Evolutionary conservation across 1,284 basidiomycete species (phyloP).

Genomic region (Mycena sp.): DNA sequence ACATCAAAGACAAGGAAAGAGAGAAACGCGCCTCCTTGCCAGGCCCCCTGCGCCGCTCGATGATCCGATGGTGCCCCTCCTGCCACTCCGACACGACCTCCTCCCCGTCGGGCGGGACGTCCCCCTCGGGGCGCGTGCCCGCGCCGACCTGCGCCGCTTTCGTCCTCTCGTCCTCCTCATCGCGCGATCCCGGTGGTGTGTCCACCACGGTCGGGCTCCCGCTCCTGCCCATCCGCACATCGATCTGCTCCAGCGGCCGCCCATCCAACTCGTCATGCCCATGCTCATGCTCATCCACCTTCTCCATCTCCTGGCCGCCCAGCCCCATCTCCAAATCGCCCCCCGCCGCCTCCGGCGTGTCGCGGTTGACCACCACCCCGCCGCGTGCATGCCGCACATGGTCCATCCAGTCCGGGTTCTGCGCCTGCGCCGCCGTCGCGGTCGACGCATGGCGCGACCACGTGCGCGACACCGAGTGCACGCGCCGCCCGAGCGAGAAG

Average conservation of each 20-base stretch:
- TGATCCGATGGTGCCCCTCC: slow-evolving; percentile 74
- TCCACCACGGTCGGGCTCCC: slow-evolving; percentile 28
- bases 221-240: slow-evolving; percentile 26
- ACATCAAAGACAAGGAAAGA: neutral
- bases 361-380: slow-evolving; percentile 84
- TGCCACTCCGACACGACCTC: slow-evolving; percentile 65
- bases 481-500: slow-evolving; percentile 89
- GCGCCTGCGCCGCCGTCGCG: slow-evolving; percentile 38
- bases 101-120: slow-evolving; percentile 54
- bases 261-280: too few relatives aligned
- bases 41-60: slow-evolving; percentile 66
- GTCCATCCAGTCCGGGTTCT: slow-evolving; percentile 69
- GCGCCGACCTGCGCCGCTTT: slow-evolving; percentile 39
- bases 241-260: slow-evolving; percentile 31
- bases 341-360: slow-evolving; percentile 58
- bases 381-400: slow-evolving; percentile 74
- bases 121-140: slow-evolving; percentile 40
- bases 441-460: slow-evolving; percentile 87
- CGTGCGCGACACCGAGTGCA: slow-evolving; percentile 89
- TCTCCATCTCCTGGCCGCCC: slow-evolving; percentile 41
- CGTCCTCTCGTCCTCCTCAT: slow-evolving; percentile 45
- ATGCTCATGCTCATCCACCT: slow-evolving; percentile 8
- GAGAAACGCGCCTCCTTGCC: slow-evolving; percentile 68
- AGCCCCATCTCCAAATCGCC: slow-evolving; percentile 33
- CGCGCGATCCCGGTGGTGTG: slow-evolving; percentile 37